Percentiles rank a stretch among this genome's conserved stretches.
Conservation (phyloP, 495 filamentous ascomycete species). For the Aspergillus hancockii region DNA sequence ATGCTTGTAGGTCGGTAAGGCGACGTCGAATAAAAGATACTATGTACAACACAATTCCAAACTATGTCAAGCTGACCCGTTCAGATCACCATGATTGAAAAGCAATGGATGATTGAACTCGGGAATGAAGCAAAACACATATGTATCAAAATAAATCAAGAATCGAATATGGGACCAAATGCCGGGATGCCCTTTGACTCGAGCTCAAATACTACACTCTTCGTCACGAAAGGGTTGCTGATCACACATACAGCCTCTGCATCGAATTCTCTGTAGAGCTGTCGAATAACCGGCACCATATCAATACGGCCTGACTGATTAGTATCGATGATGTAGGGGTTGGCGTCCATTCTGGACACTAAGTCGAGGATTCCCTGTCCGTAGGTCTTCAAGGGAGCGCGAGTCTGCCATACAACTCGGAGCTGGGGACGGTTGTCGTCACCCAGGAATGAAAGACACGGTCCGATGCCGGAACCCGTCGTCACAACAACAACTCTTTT, state of each 20-base stretch:
- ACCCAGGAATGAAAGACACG: slow-evolving; percentile 51
- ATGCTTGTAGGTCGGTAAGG: not conserved
- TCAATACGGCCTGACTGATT: slow-evolving; percentile 49
- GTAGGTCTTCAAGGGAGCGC: slow-evolving; percentile 54
- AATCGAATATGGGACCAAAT: slow-evolving; percentile 82
- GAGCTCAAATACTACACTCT: slow-evolving; percentile 72
- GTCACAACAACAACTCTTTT: slow-evolving; percentile 69
- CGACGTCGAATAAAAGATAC: not conserved
- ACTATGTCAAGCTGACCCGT: not conserved
- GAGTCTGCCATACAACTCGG: slow-evolving; percentile 62
- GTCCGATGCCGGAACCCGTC: slow-evolving; percentile 82
- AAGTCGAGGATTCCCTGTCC: slow-evolving; percentile 51
- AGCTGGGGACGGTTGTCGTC: slow-evolving; percentile 49
- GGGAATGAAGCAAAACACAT: not conserved
- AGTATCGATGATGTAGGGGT: slow-evolving; percentile 59
- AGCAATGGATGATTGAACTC: not conserved
- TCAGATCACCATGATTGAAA: slow-evolving; percentile 3
- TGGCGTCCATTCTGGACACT: slow-evolving; percentile 50
- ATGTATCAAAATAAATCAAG: slow-evolving; percentile 43
- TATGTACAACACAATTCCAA: not conserved
- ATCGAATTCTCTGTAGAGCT: slow-evolving; percentile 53
- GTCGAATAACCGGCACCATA: slow-evolving; percentile 59
- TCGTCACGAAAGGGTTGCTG: slow-evolving; percentile 71
- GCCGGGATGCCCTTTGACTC: slow-evolving; percentile 68
- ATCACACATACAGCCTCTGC: slow-evolving; percentile 79